Percentiles rank a stretch among this genome's conserved stretches.
These are phyloP conservation scores for Stentor roeselii DNA, from an alignment of 73 alveolate species.

Conservation along the genomic window DNA sequence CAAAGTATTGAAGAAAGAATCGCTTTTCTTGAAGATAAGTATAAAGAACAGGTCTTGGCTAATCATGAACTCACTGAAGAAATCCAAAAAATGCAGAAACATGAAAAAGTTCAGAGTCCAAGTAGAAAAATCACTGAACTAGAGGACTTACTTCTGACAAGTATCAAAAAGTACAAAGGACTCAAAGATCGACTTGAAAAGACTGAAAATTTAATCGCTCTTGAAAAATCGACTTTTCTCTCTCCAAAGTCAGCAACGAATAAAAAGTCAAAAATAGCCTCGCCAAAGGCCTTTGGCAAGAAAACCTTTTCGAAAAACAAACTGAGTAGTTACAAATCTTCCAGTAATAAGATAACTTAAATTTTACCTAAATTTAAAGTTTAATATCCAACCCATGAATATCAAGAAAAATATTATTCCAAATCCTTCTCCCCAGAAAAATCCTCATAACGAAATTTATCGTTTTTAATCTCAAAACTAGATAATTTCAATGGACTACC, in stretches of 20 bases:
- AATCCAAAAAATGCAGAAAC: not conserved
- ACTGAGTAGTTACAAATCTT: too few relatives aligned
- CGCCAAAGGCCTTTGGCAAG: not conserved
- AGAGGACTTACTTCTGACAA: not conserved
- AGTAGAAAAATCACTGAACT: not conserved
- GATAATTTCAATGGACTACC: not conserved
- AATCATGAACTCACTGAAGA: not conserved
- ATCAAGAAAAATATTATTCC: too few relatives aligned
- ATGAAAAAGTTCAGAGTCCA: not conserved
- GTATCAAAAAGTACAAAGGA: not conserved
- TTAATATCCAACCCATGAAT: too few relatives aligned
- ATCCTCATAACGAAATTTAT: too few relatives aligned
- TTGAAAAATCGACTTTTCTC: not conserved
- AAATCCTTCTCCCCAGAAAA: too few relatives aligned
- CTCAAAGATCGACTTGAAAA: not conserved
- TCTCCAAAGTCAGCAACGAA: not conserved
- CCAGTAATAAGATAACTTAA: too few relatives aligned
- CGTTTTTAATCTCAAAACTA: too few relatives aligned
- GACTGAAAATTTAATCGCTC: not conserved
- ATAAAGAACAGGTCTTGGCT: not conserved
- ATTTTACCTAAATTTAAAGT: too few relatives aligned
- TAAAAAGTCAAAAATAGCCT: not conserved
- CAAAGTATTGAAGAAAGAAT: not conserved
- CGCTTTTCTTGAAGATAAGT: not conserved
- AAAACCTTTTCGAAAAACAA: too few relatives aligned